Evolutionary conservation across 768 basidiomycete genomes (phyloP).

Genomic region (Leccinellum albellum): DNA sequence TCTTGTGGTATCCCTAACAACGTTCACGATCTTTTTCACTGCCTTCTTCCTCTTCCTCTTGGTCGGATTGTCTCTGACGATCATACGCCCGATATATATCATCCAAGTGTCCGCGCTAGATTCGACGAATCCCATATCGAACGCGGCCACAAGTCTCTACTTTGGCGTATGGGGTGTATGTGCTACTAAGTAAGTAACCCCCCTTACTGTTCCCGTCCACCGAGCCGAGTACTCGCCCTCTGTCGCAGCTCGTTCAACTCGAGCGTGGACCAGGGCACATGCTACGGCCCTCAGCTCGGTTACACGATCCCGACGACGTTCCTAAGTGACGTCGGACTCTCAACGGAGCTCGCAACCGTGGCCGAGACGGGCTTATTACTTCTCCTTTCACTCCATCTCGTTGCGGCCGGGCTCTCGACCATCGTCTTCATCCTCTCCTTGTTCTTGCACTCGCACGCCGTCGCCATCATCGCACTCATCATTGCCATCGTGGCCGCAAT

Average conservation of each 20-base stretch:
- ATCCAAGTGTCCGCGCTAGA: conserved; percentile 40
- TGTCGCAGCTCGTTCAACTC: conserved; percentile 9
- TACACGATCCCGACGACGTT: conserved; percentile 57
- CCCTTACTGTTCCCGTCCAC: no score
- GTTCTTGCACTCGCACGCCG: conserved; percentile 53
- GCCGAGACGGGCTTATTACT: conserved; percentile 49
- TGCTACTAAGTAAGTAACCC: conserved; percentile 43
- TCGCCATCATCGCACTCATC: conserved; percentile 58
- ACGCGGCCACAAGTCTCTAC: conserved; percentile 55
- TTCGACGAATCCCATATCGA: conserved; percentile 37
- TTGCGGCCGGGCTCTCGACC: conserved; percentile 58
- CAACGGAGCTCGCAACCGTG: conserved; percentile 39
- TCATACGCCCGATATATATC: conserved; percentile 67
- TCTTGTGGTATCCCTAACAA: conserved; percentile 43
- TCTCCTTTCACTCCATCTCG: conserved; percentile 67
- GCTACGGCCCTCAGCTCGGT: conserved; percentile 63
- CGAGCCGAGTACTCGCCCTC: neutral
- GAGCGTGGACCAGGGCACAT: conserved; percentile 33
- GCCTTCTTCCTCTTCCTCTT: conserved; percentile 75
- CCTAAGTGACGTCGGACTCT: conserved; percentile 41
- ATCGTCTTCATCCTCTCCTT: conserved; percentile 49
- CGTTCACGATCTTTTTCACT: conserved; percentile 47
- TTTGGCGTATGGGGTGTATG: conserved; percentile 88
- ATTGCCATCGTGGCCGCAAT: conserved; percentile 54
- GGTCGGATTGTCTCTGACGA: conserved; percentile 70